Conservation (phyloP, 1,284 basidiomycete species). For the Sphagnurus paluster region DNA sequence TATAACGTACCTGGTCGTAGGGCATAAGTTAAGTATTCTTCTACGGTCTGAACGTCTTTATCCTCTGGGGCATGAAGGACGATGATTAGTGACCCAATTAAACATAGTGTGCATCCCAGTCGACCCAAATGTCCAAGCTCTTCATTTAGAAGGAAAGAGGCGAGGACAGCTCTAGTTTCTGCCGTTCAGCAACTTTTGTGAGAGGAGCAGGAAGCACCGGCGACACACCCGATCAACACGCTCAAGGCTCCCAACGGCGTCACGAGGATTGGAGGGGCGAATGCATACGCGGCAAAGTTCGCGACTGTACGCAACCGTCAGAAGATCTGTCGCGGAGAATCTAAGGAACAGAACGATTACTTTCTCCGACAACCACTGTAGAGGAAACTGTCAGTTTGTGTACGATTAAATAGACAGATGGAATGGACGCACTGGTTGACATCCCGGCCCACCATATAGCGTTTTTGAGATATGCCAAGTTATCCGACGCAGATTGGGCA, state of each 20-base stretch:
- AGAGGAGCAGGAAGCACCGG: conserved; percentile 1
- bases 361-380: conserved; percentile 87
- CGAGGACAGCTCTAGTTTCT: conserved; percentile 77
- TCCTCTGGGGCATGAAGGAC: conserved; percentile 97
- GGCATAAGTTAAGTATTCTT: conserved; percentile 91
- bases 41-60: conserved; percentile 91
- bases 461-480: conserved; percentile 85
- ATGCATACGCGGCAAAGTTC: conserved; percentile 98
- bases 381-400: conserved; percentile 6
- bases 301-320: conserved; percentile 61
- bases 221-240: conserved; percentile 90
- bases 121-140: conserved; percentile 92
- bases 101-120: conserved; percentile 89
- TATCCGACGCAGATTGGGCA: conserved; percentile 64
- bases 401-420: neutral
- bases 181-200: conserved; percentile 11
- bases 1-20: conserved; percentile 77
- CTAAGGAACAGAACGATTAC: conserved; percentile 41
- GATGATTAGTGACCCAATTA: conserved; percentile 93
- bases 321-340: conserved; percentile 7
- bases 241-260: conserved; percentile 95
- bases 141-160: conserved; percentile 92
- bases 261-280: conserved; percentile 96
- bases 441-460: conserved; percentile 99
- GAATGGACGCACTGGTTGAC: conserved; percentile 75